Conservation (phyloP, 257 asterid genomes). For the Linderniella brevidens region DNA sequence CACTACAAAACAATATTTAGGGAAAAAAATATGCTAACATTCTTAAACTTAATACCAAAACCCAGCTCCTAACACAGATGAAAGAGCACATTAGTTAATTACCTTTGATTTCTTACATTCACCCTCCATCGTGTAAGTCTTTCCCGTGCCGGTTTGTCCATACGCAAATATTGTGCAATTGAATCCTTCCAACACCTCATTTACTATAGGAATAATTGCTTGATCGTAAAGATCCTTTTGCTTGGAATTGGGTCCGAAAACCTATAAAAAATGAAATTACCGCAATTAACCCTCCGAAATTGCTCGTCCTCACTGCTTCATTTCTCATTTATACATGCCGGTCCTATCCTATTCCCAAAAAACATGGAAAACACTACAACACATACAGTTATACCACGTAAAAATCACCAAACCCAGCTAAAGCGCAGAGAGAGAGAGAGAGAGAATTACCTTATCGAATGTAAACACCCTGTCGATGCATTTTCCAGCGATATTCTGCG, state of each 20-base stretch:
- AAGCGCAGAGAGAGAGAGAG: too few species aligned
- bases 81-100: background rate
- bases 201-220: slow-evolving; percentile 60
- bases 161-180: slow-evolving; percentile 77
- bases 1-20: background rate
- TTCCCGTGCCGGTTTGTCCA: slow-evolving; percentile 85
- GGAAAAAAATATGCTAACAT: background rate
- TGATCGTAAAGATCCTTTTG: slow-evolving; percentile 67
- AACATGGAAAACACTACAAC: too few species aligned
- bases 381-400: too few species aligned
- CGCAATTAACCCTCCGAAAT: too few species aligned
- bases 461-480: slow-evolving; percentile 72
- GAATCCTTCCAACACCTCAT: slow-evolving; percentile 73
- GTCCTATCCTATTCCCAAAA: too few species aligned
- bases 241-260: slow-evolving; percentile 59
- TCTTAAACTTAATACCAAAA: too few species aligned
- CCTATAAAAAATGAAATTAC: slow-evolving; percentile 18
- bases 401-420: too few species aligned
- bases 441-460: slow-evolving; percentile 57
- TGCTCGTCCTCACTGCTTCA: too few species aligned
- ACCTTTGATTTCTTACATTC: slow-evolving; percentile 72
- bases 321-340: too few species aligned
- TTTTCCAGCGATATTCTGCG: slow-evolving; percentile 83
- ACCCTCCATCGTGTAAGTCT: slow-evolving; percentile 79
- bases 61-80: too few species aligned